A percentile compares a stretch with the other conserved stretches of the same genome.
Conservation (phyloP, 148 eudicot species). For the Chenopodium suecicum region DNA sequence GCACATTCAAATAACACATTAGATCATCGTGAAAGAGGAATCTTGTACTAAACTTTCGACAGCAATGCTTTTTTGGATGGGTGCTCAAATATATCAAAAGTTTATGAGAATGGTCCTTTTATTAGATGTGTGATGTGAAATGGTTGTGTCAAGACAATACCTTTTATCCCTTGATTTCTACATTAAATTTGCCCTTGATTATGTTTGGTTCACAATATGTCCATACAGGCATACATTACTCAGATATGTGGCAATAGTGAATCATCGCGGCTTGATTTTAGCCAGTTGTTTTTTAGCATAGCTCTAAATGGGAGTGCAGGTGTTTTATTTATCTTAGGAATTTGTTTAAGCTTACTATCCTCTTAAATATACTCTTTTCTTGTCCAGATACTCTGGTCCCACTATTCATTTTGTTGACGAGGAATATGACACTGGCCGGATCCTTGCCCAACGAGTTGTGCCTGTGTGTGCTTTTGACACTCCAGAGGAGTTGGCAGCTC, state of each 20-base stretch:
- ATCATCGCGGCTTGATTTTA: background rate
- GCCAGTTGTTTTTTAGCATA: background rate
- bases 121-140: background rate
- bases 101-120: background rate
- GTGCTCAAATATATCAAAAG: background rate
- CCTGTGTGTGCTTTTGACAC: slow-evolving; percentile 70
- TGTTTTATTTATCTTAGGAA: too few species aligned
- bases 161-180: background rate
- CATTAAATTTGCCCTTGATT: background rate
- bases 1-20: background rate
- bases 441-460: slow-evolving; percentile 76
- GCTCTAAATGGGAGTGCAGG: background rate
- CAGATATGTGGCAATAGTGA: background rate
- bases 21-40: background rate
- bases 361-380: background rate
- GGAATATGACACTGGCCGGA: slow-evolving; percentile 85
- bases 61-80: background rate
- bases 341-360: background rate
- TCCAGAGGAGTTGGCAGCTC: slow-evolving; percentile 69
- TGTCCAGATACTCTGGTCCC: slow-evolving; percentile 71
- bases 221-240: background rate
- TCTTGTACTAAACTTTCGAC: background rate
- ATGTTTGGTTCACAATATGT: slow-evolving; percentile 4
- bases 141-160: background rate
- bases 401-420: slow-evolving; percentile 86